phyloP scores from a whole-genome alignment of 164 flowering plant genomes.

The Vitis rotundifolia region DNA sequence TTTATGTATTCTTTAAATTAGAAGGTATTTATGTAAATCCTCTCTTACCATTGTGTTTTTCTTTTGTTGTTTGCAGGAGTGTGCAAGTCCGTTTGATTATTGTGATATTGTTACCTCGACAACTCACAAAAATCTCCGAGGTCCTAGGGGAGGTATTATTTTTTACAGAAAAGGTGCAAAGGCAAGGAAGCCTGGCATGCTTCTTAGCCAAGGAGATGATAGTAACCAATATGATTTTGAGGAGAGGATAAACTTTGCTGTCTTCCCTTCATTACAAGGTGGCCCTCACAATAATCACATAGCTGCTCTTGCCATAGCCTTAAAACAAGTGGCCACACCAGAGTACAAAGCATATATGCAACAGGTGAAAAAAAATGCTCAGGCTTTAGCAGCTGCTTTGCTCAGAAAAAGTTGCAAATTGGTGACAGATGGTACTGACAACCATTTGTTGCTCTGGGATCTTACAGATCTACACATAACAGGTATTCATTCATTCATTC shows the following conservation, averaged over 20 bases:
- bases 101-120: slow-evolving; percentile 96
- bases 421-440: slow-evolving; percentile 95
- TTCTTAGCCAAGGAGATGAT: slow-evolving; percentile 52
- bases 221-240: slow-evolving; percentile 71
- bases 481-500: slow-evolving; percentile 35
- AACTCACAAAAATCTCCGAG: slow-evolving; percentile 90
- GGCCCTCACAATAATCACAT: slow-evolving; percentile 97
- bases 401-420: slow-evolving; percentile 70
- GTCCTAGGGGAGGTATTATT: slow-evolving; percentile 93
- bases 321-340: slow-evolving; percentile 84
- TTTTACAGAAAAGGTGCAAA: slow-evolving; percentile 77
- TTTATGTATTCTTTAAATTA: too few relatives aligned
- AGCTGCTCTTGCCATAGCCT: slow-evolving; percentile 94
- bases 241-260: slow-evolving; percentile 88
- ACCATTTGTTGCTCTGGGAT: slow-evolving; percentile 93
- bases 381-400: slow-evolving; percentile 77
- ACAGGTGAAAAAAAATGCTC: slow-evolving; percentile 93
- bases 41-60: neutral
- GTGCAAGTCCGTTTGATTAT: slow-evolving; percentile 76
- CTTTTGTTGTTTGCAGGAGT: slow-evolving; percentile 53
- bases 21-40: neutral
- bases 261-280: slow-evolving; percentile 87
- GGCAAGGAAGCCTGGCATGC: slow-evolving; percentile 48
- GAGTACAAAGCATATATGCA: slow-evolving; percentile 80
- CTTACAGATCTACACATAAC: slow-evolving; percentile 67